Evolutionary conservation across 2,329 filamentous ascomycete species (phyloP).

Genomic region (Coniochaeta ligniaria): DNA sequence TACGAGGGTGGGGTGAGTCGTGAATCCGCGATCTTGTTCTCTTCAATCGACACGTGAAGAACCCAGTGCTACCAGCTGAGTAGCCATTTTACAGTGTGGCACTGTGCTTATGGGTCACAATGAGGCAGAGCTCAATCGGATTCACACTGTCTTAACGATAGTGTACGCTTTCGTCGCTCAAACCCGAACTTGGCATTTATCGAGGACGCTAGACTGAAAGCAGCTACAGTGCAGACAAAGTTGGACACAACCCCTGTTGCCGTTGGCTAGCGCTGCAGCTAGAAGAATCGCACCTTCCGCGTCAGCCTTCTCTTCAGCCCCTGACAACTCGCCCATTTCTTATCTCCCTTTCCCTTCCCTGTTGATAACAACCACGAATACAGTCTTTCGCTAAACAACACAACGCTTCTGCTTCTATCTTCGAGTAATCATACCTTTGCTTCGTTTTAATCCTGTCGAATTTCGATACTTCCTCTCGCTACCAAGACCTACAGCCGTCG

Average conservation of each 20-base stretch:
- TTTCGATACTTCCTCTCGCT: background rate
- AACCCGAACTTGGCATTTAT: background rate
- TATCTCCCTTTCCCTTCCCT: background rate
- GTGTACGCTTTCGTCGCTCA: background rate
- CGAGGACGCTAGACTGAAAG: background rate
- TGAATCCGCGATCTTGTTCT: background rate
- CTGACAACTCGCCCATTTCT: background rate
- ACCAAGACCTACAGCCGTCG: background rate
- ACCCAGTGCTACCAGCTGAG: background rate
- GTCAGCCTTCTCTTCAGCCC: background rate
- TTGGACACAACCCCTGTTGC: background rate
- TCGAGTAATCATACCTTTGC: background rate
- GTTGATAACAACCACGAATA: constrained; percentile 1
- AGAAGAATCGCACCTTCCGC: background rate
- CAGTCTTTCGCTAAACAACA: background rate
- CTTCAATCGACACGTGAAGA: background rate
- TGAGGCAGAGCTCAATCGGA: background rate
- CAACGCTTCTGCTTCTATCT: background rate
- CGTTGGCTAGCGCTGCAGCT: background rate
- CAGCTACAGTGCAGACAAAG: background rate
- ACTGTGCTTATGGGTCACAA: background rate
- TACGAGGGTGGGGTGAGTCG: background rate
- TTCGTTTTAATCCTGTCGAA: background rate
- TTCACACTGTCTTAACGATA: background rate
- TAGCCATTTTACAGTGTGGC: background rate